Base-by-base conservation (phyloP, 2,329 filamentous ascomycete genomes). In the Neofusicoccum ribis region DNA sequence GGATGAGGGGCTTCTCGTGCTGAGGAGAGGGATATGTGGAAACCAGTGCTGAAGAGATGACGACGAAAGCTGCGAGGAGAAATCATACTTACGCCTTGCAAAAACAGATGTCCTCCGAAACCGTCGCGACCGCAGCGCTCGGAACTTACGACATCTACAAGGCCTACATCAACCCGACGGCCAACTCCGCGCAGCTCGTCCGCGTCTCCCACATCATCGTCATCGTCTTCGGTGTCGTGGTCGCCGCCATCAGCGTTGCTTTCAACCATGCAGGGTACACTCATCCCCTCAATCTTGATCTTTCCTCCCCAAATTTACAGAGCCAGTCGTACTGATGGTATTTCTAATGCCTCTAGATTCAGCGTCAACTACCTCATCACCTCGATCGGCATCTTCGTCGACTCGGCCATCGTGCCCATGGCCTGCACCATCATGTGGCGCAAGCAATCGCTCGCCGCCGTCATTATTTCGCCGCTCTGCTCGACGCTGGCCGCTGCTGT, bases 401-500 rank as follows among this genome's bases (percentile, higher is more conserved):
- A 78, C 5, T 77, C 77, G 6, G 79, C 78, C 1, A 77, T 81
- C 6, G 78, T 82, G 56, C 76, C 76, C 1, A 68, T 74, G 2
- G 74, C 76, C 1, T 77, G 79, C 34, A 67, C 76, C 3, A 75
- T 80, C 37, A 71, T 70, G 46, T 79, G 78, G 78, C 71, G 70
- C 36, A 72, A 72, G 31, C 77, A 79, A 63, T 84, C 78, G 51
- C 81, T 76, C 56, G 71, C 74, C 0, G 84, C 84, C 0, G 84
- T 84, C 1, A 80, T 86, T 9, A 70, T 83, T 3, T 78, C 83
- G 0, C 84, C 85, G 0, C 69, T 86, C 0, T 70, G 85, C 0
- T 84, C 84, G 0, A 77, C 86, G 67, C 76, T 75, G 0, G 84
- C 83, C 0, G 84, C 84, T 0, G 76, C 86, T 8, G 79, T 77